phyloP scores from a whole-genome alignment of 169 alveolate genomes.

The Plasmodium falciparum region DNA sequence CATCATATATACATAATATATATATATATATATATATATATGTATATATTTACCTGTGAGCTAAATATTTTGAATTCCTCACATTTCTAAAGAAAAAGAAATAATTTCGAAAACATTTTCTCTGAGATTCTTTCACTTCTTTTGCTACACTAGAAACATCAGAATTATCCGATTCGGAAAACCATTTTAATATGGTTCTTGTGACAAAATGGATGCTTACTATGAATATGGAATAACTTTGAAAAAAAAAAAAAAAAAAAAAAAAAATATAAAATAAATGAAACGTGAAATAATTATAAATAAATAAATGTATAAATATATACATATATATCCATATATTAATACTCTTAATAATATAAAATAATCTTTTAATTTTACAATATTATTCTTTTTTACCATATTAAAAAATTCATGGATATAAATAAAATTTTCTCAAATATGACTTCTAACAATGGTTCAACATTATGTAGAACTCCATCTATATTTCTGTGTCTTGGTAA shows the following conservation, averaged over 20 bases:
- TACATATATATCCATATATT: not conserved
- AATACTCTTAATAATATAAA: not conserved
- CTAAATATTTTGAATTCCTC: conserved; percentile 74
- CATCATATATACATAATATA: conserved; percentile 76
- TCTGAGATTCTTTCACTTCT: conserved; percentile 31
- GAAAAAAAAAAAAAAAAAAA: conserved; percentile 46
- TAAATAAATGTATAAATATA: not conserved
- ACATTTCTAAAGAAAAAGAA: conserved; percentile 29
- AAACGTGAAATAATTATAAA: not conserved
- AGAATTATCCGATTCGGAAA: conserved; percentile 72
- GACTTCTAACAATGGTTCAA: conserved; percentile 80
- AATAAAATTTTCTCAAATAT: conserved; percentile 86
- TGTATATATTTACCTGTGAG: conserved; percentile 69
- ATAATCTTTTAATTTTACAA: conserved; percentile 1
- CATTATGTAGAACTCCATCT: conserved; percentile 76
- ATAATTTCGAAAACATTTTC: conserved; percentile 35
- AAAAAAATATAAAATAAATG: conserved; percentile 12
- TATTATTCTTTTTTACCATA: conserved; percentile 76
- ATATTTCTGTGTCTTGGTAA: conserved; percentile 74
- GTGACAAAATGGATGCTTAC: conserved; percentile 69
- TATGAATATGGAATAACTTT: conserved; percentile 75
- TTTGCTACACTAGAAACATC: conserved; percentile 43
- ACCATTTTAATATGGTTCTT: conserved; percentile 71
- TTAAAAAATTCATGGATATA: conserved; percentile 82
- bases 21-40: too few species aligned